Evolutionary conservation across 164 flowering plant genomes (phyloP), one percentile per base, ranked within the genome.

Genomic region (Chimonanthus praecox): DNA sequence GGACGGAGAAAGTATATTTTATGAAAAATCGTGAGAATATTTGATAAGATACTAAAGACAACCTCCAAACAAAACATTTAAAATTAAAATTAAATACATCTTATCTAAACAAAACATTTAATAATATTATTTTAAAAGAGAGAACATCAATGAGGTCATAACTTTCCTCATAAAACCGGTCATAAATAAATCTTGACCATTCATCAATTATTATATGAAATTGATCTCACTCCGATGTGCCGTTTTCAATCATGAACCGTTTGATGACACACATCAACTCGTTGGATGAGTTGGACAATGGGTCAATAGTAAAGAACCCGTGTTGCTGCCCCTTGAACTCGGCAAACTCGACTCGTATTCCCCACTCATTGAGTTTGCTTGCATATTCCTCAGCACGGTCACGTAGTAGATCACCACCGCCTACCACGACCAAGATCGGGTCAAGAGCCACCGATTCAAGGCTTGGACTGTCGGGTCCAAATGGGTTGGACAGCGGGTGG

Each of bases 261-360:
- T 87, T 84, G 72, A 90, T 83, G 51, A 75, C 2, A 5, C 46
- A 72, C 90, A 91, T 85, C 77, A 90, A 64, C 49, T 81, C 61
- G 3, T 71, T 70, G 4, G 90, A 67, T 10, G 86, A 77, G 65
- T 82, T 78, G 0, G 90, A 84, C 70, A 76, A 61, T 1, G 94
- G 97, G 74, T 83, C 61, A 18, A 85, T 75, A 21, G 94, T 88
- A 78, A 87, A 87, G 81, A 92, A 92, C 0, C 90, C 94, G 76
- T 90, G 97, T 70, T 92, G 87, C 74, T 84, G 64, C 11, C 86
- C 97, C 74, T 84, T 86, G 58, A 87, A 92, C 75, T 88, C 92
- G 2, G 83, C 84, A 62, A 84, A 87, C 68, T 91, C 84, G 1
- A 88, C 65, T 72, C 84, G 81, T 77, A 88, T 89, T 63, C 94